Evolutionary conservation across 805 yeast species (phyloP).

Genomic region (Metschnikowia lunata): DNA sequence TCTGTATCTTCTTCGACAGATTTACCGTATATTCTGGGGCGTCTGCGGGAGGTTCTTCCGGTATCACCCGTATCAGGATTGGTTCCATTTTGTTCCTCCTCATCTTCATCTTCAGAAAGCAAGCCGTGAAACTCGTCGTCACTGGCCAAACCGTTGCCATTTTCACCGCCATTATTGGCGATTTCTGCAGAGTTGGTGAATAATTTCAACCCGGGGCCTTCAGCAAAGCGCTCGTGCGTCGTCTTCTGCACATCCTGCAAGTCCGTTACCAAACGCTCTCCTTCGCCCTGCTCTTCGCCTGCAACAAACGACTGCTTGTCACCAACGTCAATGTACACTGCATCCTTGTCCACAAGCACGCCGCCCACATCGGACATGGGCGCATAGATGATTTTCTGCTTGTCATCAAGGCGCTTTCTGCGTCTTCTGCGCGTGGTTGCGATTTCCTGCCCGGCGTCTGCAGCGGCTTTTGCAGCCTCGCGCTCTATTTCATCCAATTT

Average conservation of each 20-base stretch:
- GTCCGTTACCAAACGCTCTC: slow-evolving; percentile 79
- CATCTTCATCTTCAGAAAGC: slow-evolving; percentile 29
- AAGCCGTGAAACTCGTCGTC: slow-evolving; percentile 34
- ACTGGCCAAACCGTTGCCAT: slow-evolving; percentile 27
- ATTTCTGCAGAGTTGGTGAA: slow-evolving; percentile 61
- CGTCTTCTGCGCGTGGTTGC: slow-evolving; percentile 53
- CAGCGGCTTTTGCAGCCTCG: slow-evolving; percentile 65
- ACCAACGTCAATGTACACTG: slow-evolving; percentile 88
- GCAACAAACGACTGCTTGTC: slow-evolving; percentile 50
- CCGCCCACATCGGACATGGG: slow-evolving; percentile 99
- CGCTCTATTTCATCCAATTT: slow-evolving; percentile 76
- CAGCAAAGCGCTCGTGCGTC: slow-evolving; percentile 52
- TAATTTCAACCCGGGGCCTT: slow-evolving; percentile 68
- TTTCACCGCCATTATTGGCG: slow-evolving; percentile 5
- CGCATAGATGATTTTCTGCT: slow-evolving; percentile 90
- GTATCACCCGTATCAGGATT: slow-evolving; percentile 32
- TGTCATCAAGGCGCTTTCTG: slow-evolving; percentile 89
- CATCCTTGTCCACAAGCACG: slow-evolving; percentile 92
- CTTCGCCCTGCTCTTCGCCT: slow-evolving; percentile 72
- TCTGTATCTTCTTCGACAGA: slow-evolving; percentile 47
- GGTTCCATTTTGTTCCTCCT: slow-evolving; percentile 8
- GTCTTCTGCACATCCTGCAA: slow-evolving; percentile 67
- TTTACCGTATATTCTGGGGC: slow-evolving; percentile 50
- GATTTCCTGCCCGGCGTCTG: slow-evolving; percentile 51
- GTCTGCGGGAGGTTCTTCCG: slow-evolving; percentile 66